These are phyloP conservation scores for Nothophytophthora sp. DNA, from an alignment of 352 stramenopile genomes.

Conservation along the genomic window DNA sequence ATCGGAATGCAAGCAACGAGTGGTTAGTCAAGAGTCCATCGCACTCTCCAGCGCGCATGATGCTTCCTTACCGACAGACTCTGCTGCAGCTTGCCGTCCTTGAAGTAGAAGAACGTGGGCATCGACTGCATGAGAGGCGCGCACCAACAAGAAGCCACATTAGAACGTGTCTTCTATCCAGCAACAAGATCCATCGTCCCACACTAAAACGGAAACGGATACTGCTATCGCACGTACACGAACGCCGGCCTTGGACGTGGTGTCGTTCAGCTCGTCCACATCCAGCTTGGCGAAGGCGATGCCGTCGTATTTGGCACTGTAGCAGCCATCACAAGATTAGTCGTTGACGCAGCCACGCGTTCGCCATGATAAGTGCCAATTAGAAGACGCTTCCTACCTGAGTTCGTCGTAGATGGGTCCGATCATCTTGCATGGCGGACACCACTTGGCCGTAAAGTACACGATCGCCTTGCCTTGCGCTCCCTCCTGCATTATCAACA, in stretches of 20 bases:
- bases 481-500: conserved; percentile 37
- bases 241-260: conserved; percentile 75
- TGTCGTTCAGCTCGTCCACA: conserved; percentile 83
- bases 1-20: not conserved
- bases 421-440: conserved; percentile 92
- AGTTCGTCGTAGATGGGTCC: conserved; percentile 87
- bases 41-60: not conserved
- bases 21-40: conserved; percentile 5
- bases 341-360: not conserved
- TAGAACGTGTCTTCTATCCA: no score
- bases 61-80: conserved; percentile 58
- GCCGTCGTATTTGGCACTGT: conserved; percentile 53
- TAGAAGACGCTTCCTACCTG: conserved; percentile 41
- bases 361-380: no score
- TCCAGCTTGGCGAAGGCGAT: conserved; percentile 89
- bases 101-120: conserved; percentile 88
- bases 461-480: conserved; percentile 76
- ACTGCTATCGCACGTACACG: conserved; percentile 45
- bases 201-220: not conserved
- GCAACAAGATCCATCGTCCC: not conserved
- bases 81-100: conserved; percentile 76
- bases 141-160: not conserved
- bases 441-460: conserved; percentile 92
- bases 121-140: conserved; percentile 55
- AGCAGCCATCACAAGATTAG: not conserved